Evolutionary conservation across 306 rosid species (phyloP).

Genomic region (Citrullus amarus): DNA sequence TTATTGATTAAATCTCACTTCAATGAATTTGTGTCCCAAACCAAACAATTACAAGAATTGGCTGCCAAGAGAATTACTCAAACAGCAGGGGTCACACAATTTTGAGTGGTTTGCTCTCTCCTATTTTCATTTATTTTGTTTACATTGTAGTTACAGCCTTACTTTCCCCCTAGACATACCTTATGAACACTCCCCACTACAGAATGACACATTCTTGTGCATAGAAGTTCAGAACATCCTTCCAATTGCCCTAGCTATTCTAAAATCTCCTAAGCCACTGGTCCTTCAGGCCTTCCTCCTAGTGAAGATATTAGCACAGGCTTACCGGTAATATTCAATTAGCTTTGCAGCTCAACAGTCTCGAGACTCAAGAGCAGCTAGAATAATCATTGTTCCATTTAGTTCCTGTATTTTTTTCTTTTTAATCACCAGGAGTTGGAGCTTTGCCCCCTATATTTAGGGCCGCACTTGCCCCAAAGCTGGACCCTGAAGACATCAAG

Average conservation of each 20-base stretch:
- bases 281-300: neutral
- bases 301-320: neutral
- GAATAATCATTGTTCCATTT: neutral
- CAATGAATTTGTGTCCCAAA: neutral
- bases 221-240: neutral
- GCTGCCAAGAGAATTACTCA: neutral
- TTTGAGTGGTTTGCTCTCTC: neutral
- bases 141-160: neutral
- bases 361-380: neutral
- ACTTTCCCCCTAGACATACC: neutral
- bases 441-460: too few relatives aligned
- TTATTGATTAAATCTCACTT: neutral
- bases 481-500: too few relatives aligned
- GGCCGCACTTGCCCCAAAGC: too few relatives aligned
- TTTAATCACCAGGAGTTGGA: too few relatives aligned
- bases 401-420: neutral
- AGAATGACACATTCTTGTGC: neutral
- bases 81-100: neutral
- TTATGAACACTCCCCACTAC: neutral
- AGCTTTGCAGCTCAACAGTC: constrained; percentile 1
- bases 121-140: neutral
- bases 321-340: neutral
- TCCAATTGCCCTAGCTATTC: neutral
- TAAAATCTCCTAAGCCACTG: neutral
- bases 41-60: neutral